Evolutionary conservation across 2,329 filamentous ascomycete genomes (phyloP), one percentile per base, ranked within the genome.

Genomic region (Pseudogymnoascus sp.): DNA sequence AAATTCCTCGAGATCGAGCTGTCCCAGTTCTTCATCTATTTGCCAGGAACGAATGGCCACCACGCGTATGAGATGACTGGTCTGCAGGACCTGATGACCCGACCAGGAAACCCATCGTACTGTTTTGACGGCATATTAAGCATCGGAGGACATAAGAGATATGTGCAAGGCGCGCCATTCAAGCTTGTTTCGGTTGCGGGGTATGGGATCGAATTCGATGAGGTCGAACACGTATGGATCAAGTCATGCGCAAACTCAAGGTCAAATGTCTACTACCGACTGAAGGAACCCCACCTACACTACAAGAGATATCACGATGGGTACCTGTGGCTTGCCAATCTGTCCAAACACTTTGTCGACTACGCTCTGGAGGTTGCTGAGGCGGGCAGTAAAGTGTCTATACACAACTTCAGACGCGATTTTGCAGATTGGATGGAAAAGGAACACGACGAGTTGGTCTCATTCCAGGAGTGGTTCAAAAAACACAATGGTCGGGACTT

Each of bases 311-410:
- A 87, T 68, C 82, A 86, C 64, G 59, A 74, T 0, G 79, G 83
- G 0, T 93, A 91, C 65, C 64, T 86, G 0, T 94, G 89, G 89
- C 73, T 92, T 0, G 87, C 84, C 0, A 80, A 88, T 61, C 76
- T 94, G 0, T 79, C 82, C 0, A 93, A 92, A 70, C 85, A 91
- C 68, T 80, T 89, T 23, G 78, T 92, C 1, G 87, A 92, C 65
- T 94, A 82, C 37, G 67, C 66, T 53, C 50, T 69, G 5, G 47
- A 42, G 4, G 59, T 23, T 31, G 44, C 59, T 14, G 65, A 63
- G n/a, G 59, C 64, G 65, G 35, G 62, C 66, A 1, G 67, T 71
- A 7, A 25, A 5, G 79, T 88, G 1, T 73, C 74, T 0, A 76
- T 92, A 0, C 62, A 75, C 2, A 75, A 84, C 61, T 92, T 94